Evolutionary conservation across 164 flowering plant genomes (phyloP).

Genomic region (Amborella trichopoda): DNA sequence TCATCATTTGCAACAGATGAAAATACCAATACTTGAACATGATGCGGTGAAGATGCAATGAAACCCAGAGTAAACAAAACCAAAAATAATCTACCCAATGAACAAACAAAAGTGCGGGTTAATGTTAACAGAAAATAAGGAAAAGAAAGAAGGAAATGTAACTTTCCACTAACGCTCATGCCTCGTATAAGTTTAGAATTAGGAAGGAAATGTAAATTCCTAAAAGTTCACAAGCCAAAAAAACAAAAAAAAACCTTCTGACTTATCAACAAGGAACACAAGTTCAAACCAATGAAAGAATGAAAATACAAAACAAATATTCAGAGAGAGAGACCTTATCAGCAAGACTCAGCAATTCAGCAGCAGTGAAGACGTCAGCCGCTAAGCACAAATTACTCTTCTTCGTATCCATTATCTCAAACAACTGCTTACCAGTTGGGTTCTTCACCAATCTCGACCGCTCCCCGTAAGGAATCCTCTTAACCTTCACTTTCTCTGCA

Average conservation of each 20-base stretch:
- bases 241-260: not conserved
- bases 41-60: no score
- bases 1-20: no score
- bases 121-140: no score
- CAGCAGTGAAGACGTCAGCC: slow-evolving; percentile 77
- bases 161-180: no score
- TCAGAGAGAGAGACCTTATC: slow-evolving; percentile 36
- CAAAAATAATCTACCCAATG: no score
- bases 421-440: slow-evolving; percentile 66
- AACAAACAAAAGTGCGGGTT: no score
- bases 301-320: not conserved
- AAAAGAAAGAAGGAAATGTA: no score
- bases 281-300: not conserved
- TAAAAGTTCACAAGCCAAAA: no score
- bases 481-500: slow-evolving; percentile 8
- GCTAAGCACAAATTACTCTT: slow-evolving; percentile 82
- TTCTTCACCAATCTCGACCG: slow-evolving; percentile 63
- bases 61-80: no score
- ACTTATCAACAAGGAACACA: not conserved
- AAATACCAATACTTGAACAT: no score
- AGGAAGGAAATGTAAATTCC: no score
- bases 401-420: slow-evolving; percentile 73
- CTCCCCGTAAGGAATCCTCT: slow-evolving; percentile 32
- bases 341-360: slow-evolving; percentile 62
- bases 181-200: no score